Conservation (phyloP, 306 rosid genomes). For the Vicia villosa region DNA sequence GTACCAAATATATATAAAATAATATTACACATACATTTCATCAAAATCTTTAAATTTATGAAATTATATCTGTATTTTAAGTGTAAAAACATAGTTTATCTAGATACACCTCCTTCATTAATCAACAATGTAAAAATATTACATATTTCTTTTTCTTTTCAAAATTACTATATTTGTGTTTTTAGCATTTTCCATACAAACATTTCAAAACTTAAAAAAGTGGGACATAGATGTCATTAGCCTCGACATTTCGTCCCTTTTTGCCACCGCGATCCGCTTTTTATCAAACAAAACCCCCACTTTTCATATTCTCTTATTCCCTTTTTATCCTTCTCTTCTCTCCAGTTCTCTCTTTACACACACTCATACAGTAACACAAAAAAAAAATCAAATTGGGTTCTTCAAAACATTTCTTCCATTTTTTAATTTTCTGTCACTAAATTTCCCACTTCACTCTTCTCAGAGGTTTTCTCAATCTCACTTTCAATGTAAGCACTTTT, state of each 20-base stretch:
- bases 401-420: conserved; percentile 17
- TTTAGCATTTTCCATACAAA: too few species aligned
- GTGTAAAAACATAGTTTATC: too few species aligned
- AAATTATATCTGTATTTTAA: too few species aligned
- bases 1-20: too few species aligned
- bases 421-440: conserved; percentile 40
- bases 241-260: background rate
- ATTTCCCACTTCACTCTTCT: conserved; percentile 22
- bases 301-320: conserved; percentile 1
- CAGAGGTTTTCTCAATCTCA: background rate
- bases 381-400: conserved; percentile 24
- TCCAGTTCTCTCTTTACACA: background rate
- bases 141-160: too few species aligned
- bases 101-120: too few species aligned
- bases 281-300: background rate
- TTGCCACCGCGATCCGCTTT: conserved; percentile 10
- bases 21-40: too few species aligned
- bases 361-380: background rate
- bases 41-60: too few species aligned
- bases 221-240: conserved; percentile 23
- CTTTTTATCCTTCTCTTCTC: background rate
- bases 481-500: conserved; percentile 49
- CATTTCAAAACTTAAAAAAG: background rate
- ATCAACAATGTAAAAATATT: too few species aligned
- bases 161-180: too few species aligned